Conservation (phyloP, 352 stramenopile species). For the Phytophthora citrophthora region DNA sequence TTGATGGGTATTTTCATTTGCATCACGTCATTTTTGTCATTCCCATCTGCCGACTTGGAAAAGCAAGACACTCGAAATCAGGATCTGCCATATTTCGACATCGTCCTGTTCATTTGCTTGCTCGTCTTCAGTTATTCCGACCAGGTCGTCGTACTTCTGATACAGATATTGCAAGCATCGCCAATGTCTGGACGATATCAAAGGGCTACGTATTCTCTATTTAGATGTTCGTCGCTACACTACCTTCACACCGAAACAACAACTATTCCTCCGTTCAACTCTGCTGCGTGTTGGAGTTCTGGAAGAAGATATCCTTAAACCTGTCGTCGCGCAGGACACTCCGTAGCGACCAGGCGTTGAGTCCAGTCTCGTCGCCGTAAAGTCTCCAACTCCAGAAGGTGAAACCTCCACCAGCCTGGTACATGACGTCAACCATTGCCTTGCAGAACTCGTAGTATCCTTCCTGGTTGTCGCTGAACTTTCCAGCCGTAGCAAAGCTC, state of each 20-base stretch:
- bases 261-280: conserved; percentile 12
- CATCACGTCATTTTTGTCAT: no score
- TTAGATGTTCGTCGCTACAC: not conserved
- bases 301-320: conserved; percentile 33
- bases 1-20: no score
- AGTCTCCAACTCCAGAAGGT: conserved; percentile 80
- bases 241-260: conserved; percentile 7
- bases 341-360: conserved; percentile 71
- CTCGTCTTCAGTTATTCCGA: conserved; percentile 7
- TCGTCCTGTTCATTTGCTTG: conserved; percentile 2
- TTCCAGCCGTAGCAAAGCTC: conserved; percentile 51
- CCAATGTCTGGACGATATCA: not conserved
- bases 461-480: conserved; percentile 54
- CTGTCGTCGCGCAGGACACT: conserved; percentile 59
- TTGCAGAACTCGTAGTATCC: conserved; percentile 59
- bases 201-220: conserved; percentile 13
- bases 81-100: not conserved
- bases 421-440: conserved; percentile 61
- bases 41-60: conserved; percentile 6
- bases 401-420: conserved; percentile 59
- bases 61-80: conserved; percentile 7
- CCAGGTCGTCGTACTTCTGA: not conserved
- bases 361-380: conserved; percentile 60
- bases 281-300: conserved; percentile 5
- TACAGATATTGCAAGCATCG: conserved; percentile 7